phyloP scores from a whole-genome alignment of 2,329 filamentous ascomycete genomes.

The Neofusicoccum umdonicola region DNA sequence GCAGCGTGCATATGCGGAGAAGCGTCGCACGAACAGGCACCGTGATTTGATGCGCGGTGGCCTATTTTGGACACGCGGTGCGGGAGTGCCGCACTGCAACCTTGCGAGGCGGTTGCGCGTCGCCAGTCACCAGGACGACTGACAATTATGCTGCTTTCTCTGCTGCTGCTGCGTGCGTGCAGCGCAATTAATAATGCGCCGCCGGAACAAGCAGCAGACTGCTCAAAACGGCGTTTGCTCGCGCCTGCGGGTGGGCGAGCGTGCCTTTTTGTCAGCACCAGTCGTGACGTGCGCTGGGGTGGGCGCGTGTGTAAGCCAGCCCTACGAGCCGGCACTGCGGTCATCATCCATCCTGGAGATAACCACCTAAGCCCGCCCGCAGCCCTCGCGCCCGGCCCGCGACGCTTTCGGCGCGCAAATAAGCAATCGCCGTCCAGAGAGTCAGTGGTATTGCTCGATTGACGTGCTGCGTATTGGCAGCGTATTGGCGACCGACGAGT shows the following conservation, averaged over 20 bases:
- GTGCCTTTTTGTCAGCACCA: constrained; percentile 14
- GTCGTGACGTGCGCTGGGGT: not conserved
- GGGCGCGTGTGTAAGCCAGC: constrained; percentile 10
- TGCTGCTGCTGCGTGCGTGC: not conserved
- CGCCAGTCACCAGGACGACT: not conserved
- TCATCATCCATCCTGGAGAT: constrained; percentile 9
- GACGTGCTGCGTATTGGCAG: not conserved
- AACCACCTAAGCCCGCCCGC: constrained; percentile 1
- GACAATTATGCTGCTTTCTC: not conserved
- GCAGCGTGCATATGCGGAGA: constrained; percentile 4
- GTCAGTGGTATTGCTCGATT: not conserved
- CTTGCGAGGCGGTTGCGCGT: not conserved
- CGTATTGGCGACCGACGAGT: not conserved
- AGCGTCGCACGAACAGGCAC: constrained; percentile 12
- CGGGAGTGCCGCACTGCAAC: not conserved
- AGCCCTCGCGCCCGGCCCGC: not conserved
- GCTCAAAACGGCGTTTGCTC: constrained; percentile 1
- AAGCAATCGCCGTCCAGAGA: not conserved
- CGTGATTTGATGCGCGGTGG: constrained; percentile 3
- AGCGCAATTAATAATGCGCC: constrained; percentile 4
- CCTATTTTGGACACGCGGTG: not conserved
- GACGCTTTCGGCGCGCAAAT: not conserved
- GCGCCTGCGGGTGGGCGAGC: not conserved
- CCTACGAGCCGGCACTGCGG: constrained; percentile 14
- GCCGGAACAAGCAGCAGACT: not conserved